Percentiles rank a stretch among this genome's conserved stretches.
phyloP scores from a whole-genome alignment of 1,284 basidiomycete species.

The Papiliotrema terrestris region DNA sequence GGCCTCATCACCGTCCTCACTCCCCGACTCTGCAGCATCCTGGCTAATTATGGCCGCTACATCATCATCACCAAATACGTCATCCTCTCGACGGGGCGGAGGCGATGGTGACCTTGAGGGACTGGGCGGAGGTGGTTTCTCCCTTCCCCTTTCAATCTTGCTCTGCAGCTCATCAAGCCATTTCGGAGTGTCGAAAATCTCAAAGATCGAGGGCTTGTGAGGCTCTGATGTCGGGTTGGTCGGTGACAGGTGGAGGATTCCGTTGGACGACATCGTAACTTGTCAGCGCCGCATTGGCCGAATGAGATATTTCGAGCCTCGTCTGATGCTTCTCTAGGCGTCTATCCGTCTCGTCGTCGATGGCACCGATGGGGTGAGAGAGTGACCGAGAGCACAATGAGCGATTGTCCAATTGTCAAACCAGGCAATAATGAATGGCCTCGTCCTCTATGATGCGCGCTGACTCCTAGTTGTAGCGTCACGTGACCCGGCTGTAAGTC shows the following conservation, averaged over 20 bases:
- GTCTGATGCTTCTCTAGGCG: too few relatives aligned
- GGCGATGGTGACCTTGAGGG: conserved; percentile 31
- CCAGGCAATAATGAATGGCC: too few relatives aligned
- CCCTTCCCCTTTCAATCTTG: conserved; percentile 27
- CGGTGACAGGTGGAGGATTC: too few relatives aligned
- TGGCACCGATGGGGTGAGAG: too few relatives aligned
- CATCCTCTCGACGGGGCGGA: neutral
- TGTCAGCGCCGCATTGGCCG: too few relatives aligned
- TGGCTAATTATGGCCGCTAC: conserved; percentile 5
- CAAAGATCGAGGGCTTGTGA: neutral
- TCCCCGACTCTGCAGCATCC: conserved; percentile 12
- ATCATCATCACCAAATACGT: neutral
- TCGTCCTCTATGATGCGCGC: too few relatives aligned
- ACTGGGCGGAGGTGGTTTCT: conserved; percentile 18
- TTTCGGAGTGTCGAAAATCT: neutral
- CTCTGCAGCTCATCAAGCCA: conserved; percentile 25
- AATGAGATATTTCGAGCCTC: too few relatives aligned
- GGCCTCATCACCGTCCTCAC: conserved; percentile 8
- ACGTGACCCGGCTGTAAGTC: neutral
- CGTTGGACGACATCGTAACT: too few relatives aligned
- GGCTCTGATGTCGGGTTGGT: neutral
- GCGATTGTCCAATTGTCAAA: too few relatives aligned
- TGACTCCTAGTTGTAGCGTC: too few relatives aligned
- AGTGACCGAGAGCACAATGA: too few relatives aligned
- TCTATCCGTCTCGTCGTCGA: too few relatives aligned